Conservation (phyloP, 179 eudicot genomes). For the Actinidia chinensis region DNA sequence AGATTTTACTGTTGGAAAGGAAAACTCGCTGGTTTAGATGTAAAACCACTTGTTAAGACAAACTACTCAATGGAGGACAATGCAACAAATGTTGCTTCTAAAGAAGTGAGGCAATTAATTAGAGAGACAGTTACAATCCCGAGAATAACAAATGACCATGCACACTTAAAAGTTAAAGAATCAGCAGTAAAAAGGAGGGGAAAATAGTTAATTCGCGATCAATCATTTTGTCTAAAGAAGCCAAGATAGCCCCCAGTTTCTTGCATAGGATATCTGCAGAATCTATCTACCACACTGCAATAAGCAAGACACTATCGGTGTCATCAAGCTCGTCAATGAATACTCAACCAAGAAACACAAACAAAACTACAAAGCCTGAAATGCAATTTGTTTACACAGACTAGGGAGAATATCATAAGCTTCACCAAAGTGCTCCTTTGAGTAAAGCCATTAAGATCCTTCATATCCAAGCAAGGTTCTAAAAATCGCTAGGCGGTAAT, state of each 20-base stretch:
- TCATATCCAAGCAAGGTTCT: no score
- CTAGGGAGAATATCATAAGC: background rate
- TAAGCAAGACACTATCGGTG: background rate
- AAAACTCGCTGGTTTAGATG: background rate
- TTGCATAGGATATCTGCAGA: background rate
- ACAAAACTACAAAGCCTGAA: no score
- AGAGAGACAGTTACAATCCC: background rate
- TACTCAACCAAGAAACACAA: no score
- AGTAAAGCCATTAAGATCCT: conserved; percentile 1
- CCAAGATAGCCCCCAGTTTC: background rate
- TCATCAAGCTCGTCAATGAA: background rate
- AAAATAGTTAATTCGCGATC: background rate
- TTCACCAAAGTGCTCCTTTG: background rate
- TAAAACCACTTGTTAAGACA: background rate
- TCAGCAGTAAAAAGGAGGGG: background rate
- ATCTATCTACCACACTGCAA: background rate
- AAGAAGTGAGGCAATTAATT: background rate
- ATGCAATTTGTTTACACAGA: background rate
- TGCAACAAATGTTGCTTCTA: background rate
- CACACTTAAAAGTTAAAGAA: background rate
- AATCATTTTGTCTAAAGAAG: background rate
- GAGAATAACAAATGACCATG: no score
- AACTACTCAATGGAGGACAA: background rate
- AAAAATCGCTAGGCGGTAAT: no score
- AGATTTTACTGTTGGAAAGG: background rate